A percentile compares a stretch with the other conserved stretches of the same genome.
phyloP scores from a whole-genome alignment of 306 rosid genomes.

The Citrullus amarus region DNA sequence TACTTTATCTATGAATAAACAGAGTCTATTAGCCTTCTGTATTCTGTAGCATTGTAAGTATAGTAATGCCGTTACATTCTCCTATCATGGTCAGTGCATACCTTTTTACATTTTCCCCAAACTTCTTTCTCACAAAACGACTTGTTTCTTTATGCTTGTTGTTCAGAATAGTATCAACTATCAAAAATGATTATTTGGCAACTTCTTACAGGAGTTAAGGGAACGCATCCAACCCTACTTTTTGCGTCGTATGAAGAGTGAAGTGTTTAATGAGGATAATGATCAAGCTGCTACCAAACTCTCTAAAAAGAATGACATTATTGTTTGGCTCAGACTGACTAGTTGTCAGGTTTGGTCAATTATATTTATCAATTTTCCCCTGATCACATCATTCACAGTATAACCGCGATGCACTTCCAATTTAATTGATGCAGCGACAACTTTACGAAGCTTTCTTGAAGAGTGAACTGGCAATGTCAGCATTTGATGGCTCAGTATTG shows the following conservation, averaged over 20 bases:
- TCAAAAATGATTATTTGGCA: neutral
- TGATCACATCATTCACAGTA: neutral
- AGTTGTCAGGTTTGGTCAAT: constrained; percentile 51
- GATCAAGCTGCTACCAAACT: constrained; percentile 40
- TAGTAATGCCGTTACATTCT: neutral
- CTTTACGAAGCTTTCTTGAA: constrained; percentile 72
- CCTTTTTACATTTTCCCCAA: neutral
- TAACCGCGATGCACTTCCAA: neutral
- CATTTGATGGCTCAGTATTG: constrained; percentile 84
- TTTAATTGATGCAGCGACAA: constrained; percentile 39
- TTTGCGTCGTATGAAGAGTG: constrained; percentile 74
- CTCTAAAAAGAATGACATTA: constrained; percentile 70
- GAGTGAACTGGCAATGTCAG: constrained; percentile 83
- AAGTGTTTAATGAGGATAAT: constrained; percentile 62
- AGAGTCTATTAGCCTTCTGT: neutral
- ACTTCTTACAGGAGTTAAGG: constrained; percentile 49
- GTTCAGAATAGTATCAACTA: neutral
- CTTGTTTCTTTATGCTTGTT: neutral
- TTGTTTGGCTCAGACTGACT: constrained; percentile 78
- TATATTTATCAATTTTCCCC: constrained; percentile 7
- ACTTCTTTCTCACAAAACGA: too few relatives aligned
- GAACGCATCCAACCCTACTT: constrained; percentile 77
- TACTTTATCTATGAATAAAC: neutral
- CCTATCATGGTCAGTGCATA: neutral
- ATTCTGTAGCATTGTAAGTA: neutral